Base-by-base conservation (phyloP, 768 basidiomycete species). In the Obba rivulosa region DNA sequence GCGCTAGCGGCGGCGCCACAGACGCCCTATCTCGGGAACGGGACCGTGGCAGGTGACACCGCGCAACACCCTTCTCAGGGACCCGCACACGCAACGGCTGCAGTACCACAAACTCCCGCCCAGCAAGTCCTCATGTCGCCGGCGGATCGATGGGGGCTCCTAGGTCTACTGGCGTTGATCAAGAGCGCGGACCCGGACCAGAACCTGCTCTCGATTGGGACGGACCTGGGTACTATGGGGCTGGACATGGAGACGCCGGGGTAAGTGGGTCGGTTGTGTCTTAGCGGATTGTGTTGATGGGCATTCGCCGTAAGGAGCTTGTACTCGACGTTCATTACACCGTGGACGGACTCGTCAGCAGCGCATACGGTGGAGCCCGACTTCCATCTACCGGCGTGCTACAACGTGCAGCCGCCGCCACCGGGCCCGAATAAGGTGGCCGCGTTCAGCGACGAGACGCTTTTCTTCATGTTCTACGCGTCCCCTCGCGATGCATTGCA, bases 391-490 rank as follows among this genome's bases (percentile, higher is more conserved):
- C 94, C 94, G 35, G 72, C 80, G 23, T 96, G 93, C 69, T 98
- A 98, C 53, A 92, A 85, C 66, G 93, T 96, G 41, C 85, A 89
- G 57, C 84, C 94, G 28, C 83, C 86, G 34, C 83, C 92, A 40
- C 87, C 89, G 34, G 87, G 87, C 3, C 85, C 87, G 45, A 74
- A 63, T 54, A 93, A 92, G 70, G 87, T 84, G 16, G 76, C 78
- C 1, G 80, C 84, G 43, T 95, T 98, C 69, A 87, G 86, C 66
- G 94, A 97, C 66, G 94, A 98, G 69, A 96, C 94, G 14, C 71
- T 98, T 22, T 96, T 98, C 69, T 95, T 91, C 77, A 93, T 95
- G 81, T 98, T 98, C 76, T 98, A 97, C 70, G 83, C 91, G 48
- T 85, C 82, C 67, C 92, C 94, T 49, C 74, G 89, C 60, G 94